Percentiles rank a stretch among this genome's conserved stretches.
These are phyloP conservation scores for Pyrenochaeta sp. DNA, from an alignment of 2,329 filamentous ascomycete genomes.

Conservation along the genomic window DNA sequence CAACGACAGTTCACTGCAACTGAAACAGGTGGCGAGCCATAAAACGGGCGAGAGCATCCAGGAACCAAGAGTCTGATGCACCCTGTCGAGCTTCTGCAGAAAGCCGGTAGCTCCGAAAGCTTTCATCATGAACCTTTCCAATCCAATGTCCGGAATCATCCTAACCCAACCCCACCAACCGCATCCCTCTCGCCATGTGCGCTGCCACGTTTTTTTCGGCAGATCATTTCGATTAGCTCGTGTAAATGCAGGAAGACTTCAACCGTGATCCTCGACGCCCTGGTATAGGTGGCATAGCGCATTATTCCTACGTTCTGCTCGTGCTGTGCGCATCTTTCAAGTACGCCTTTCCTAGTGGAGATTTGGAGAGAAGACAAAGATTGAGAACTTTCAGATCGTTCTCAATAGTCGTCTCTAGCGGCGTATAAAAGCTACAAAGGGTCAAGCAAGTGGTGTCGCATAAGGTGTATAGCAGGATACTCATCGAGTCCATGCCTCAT, in stretches of 20 bases:
- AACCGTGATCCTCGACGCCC: not conserved
- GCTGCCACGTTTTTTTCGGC: not conserved
- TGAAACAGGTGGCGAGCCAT: conserved; percentile 2
- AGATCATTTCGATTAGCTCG: not conserved
- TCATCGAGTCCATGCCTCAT: not conserved
- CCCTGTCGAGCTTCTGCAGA: not conserved
- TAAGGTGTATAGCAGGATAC: not conserved
- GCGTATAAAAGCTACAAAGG: not conserved
- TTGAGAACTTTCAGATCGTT: not conserved
- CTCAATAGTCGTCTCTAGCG: not conserved
- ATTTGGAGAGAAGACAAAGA: not conserved
- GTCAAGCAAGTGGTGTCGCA: not conserved
- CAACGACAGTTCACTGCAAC: not conserved
- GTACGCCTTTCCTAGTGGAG: not conserved
- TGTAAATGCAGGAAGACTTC: not conserved
- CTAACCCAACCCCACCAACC: too few relatives aligned
- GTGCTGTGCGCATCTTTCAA: not conserved
- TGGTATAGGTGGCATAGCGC: not conserved
- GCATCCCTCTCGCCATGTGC: too few relatives aligned
- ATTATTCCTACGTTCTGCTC: not conserved
- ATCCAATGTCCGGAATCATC: not conserved
- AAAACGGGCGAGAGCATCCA: not conserved
- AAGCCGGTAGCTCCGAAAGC: not conserved
- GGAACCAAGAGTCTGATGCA: not conserved
- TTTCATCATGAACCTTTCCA: not conserved